phyloP scores from a whole-genome alignment of 345 rosid genomes.

The Eucalyptus curtisii region DNA sequence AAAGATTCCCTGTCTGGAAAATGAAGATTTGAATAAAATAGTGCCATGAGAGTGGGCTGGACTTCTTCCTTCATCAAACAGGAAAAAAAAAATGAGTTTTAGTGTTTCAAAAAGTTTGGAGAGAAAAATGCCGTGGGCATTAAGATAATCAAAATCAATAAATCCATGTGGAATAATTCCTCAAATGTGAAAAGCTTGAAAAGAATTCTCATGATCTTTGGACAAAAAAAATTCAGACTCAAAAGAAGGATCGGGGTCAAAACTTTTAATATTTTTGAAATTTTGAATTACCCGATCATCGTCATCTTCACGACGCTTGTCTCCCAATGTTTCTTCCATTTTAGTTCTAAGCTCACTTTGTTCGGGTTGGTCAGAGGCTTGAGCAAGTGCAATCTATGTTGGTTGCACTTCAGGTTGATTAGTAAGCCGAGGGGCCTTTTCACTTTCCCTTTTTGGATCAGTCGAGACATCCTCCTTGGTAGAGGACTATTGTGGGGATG shows the following conservation, averaged over 20 bases:
- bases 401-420: background rate
- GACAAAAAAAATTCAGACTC: background rate
- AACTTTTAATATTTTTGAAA: too few species aligned
- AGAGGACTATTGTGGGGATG: background rate
- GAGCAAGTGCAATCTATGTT: background rate
- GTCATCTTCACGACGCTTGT: background rate
- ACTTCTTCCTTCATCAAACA: background rate
- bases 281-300: too few species aligned
- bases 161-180: background rate
- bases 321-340: background rate
- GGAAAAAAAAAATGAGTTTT: too few species aligned
- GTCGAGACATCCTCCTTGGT: too few species aligned
- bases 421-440: background rate
- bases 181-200: background rate
- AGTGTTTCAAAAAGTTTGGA: background rate
- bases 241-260: rapidly evolving
- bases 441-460: too few species aligned
- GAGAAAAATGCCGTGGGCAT: background rate
- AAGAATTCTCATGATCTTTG: too few species aligned
- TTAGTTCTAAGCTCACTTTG: background rate
- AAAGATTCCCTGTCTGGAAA: too few species aligned
- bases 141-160: background rate
- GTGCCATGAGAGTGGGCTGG: background rate
- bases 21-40: background rate
- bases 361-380: background rate